Evolutionary conservation across 208 protist genomes (phyloP).

Genomic region (Trypanosoma vivax): DNA sequence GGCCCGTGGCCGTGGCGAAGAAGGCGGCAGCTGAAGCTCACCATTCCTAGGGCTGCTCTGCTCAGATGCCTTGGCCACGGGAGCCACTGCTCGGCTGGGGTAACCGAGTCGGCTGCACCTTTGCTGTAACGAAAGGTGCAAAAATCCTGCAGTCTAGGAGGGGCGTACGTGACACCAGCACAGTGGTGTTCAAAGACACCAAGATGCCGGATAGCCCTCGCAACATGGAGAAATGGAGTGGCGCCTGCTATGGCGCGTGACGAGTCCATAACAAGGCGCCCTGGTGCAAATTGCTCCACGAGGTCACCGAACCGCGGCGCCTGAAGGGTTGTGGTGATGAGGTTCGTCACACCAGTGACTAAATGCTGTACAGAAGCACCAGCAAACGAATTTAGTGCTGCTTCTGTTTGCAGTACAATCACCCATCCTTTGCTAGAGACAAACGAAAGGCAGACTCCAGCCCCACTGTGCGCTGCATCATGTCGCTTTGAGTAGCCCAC

Average conservation of each 20-base stretch:
- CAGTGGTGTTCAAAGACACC: slow-evolving; percentile 10
- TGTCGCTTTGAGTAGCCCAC: slow-evolving; percentile 11
- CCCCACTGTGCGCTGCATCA: not conserved
- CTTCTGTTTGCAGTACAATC: slow-evolving; percentile 34
- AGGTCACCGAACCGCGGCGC: slow-evolving; percentile 7
- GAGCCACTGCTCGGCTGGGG: not conserved
- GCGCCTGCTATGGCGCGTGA: not conserved
- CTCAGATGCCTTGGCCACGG: slow-evolving; percentile 9
- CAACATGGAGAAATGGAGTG: not conserved
- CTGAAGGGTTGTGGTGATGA: slow-evolving; percentile 30
- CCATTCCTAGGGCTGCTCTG: not conserved
- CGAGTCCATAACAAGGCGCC: not conserved
- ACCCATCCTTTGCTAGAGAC: slow-evolving; percentile 41
- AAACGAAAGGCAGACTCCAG: slow-evolving; percentile 27
- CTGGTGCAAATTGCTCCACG: not conserved
- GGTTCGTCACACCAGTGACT: slow-evolving; percentile 31
- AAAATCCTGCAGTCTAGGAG: not conserved
- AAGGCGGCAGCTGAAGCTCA: not conserved
- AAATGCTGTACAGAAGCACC: slow-evolving; percentile 48
- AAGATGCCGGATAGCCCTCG: slow-evolving; percentile 5
- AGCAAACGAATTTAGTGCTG: slow-evolving; percentile 32
- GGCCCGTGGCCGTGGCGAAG: not conserved
- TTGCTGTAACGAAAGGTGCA: slow-evolving; percentile 7
- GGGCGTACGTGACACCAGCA: not conserved
- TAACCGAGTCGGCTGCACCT: not conserved